Evolutionary conservation across 441 rosid genomes (phyloP), one percentile per base, ranked within the genome.

Genomic region (Mallotus japonicus): DNA sequence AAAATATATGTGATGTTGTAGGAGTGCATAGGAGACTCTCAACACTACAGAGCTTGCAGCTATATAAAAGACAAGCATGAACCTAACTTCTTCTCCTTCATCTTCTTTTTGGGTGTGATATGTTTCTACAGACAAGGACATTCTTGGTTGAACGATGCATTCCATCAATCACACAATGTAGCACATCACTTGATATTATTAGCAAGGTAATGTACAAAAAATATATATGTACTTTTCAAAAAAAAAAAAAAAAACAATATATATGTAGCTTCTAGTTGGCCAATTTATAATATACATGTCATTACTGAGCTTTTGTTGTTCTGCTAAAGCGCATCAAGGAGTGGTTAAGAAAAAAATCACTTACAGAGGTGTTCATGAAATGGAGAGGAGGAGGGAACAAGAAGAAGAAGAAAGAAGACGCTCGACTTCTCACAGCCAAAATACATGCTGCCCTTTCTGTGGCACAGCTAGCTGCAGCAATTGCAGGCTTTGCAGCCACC

Each of bases 361-460:
- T 62, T 17, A 47, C 67, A 4, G 53, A 12, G 3, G 10, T 62
- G 19, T 8, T 57, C 28, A 57, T 61, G 46, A 62, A 40, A 37
- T 32, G 57, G 74, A 19, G 12, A 40, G 28, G 34, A 24, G 67
- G 61, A 22, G 28, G 32, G 32, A 3, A 28, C 32, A 28, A 28
- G 32, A 28, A 57, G 61, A n/a, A 56, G 60, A 56, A 67, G 58
- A 51, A 71, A 11, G 58, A 71, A 13, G 74, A 71, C 28, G 58
- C 62, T 50, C 56, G 74, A 19, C 49, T 61, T 28, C 47, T 24
- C 57, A 62, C 67, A 34, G 74, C 67, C 9, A 71, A 61, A 62
- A 50, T 71, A 32, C 74, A 61, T 13, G 66, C 74, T 32, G 67
- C 74, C 1, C 74, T 71, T 46, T 71, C 74, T 12, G 67, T 71